phyloP scores from a whole-genome alignment of 2,329 filamentous ascomycete genomes.

The Xylaria sp. region DNA sequence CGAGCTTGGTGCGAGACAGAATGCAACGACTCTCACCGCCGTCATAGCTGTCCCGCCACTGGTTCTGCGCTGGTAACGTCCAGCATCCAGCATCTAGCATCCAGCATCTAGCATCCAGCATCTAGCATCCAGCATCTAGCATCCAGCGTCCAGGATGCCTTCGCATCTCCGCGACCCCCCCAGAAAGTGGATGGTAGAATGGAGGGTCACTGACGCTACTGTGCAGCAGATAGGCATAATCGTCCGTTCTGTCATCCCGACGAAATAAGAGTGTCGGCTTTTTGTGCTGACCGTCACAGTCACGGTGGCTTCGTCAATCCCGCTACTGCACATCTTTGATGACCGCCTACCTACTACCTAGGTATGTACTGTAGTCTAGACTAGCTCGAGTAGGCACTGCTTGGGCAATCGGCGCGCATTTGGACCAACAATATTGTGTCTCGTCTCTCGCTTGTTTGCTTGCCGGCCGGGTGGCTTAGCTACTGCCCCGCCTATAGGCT shows the following conservation, averaged over 20 bases:
- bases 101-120: constrained; percentile 39
- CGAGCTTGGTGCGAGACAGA: constrained; percentile 25
- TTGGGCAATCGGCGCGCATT: too few relatives aligned
- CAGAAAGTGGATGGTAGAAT: not conserved
- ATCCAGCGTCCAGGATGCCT: constrained; percentile 40
- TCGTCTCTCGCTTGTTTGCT: constrained; percentile 4
- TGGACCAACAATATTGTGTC: constrained; percentile 4
- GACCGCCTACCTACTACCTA: too few relatives aligned
- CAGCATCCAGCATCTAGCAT: not conserved
- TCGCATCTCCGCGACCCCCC: constrained; percentile 26
- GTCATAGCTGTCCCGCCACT: constrained; percentile 6
- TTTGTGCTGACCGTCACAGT: constrained; percentile 31
- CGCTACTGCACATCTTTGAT: constrained; percentile 24
- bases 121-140: not conserved
- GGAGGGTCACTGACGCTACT: constrained; percentile 39
- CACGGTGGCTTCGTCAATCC: constrained; percentile 25
- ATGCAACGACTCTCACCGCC: constrained; percentile 26
- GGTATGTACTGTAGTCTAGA: too few relatives aligned
- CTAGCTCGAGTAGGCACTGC: not conserved
- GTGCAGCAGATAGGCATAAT: too few relatives aligned
- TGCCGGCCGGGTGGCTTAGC: constrained; percentile 16
- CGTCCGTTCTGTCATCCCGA: constrained; percentile 9
- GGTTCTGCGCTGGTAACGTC: not conserved
- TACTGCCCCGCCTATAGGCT: not conserved
- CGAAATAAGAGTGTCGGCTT: constrained; percentile 28